Percentiles rank a stretch among this genome's conserved stretches.
Evolutionary conservation across 306 rosid genomes (phyloP).

Genomic region (Potentilla sterilis): DNA sequence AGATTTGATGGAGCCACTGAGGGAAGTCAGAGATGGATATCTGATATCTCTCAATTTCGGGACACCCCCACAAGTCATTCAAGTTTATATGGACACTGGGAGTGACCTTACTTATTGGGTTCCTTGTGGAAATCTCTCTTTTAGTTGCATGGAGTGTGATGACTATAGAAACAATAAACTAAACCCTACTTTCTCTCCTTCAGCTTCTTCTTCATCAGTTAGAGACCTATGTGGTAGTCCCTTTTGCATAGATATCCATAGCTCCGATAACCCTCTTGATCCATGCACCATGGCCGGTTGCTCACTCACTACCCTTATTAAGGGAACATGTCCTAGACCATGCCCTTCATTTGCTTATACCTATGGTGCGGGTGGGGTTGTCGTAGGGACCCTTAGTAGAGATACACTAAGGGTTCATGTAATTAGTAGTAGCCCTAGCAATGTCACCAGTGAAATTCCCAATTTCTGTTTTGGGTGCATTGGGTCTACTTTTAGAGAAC

Average conservation of each 20-base stretch:
- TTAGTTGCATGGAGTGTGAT: conserved; percentile 48
- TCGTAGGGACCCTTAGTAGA: conserved; percentile 36
- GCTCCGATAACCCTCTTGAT: conserved; percentile 44
- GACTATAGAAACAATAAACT: conserved; percentile 28
- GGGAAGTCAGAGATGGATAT: conserved; percentile 53
- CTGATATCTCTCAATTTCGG: conserved; percentile 42
- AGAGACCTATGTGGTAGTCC: conserved; percentile 47
- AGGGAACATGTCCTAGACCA: conserved; percentile 43
- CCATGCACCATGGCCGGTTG: conserved; percentile 52
- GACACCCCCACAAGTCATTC: conserved; percentile 50
- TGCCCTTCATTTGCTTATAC: conserved; percentile 58
- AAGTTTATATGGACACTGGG: conserved; percentile 56
- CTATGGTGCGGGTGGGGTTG: conserved; percentile 46
- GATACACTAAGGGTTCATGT: conserved; percentile 41
- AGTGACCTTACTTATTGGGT: conserved; percentile 67
- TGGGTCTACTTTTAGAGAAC: conserved; percentile 44
- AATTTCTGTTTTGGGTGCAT: conserved; percentile 54
- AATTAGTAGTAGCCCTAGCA: conserved; percentile 11
- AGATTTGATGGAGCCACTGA: conserved; percentile 41
- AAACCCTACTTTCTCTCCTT: conserved; percentile 37
- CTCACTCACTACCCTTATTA: conserved; percentile 36
- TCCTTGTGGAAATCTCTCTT: conserved; percentile 52
- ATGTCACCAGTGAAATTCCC: conserved; percentile 28
- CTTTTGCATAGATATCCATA: conserved; percentile 44
- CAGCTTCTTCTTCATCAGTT: conserved; percentile 39